phyloP scores from a whole-genome alignment of 2,329 filamentous ascomycete genomes.

The Beauveria sp. region DNA sequence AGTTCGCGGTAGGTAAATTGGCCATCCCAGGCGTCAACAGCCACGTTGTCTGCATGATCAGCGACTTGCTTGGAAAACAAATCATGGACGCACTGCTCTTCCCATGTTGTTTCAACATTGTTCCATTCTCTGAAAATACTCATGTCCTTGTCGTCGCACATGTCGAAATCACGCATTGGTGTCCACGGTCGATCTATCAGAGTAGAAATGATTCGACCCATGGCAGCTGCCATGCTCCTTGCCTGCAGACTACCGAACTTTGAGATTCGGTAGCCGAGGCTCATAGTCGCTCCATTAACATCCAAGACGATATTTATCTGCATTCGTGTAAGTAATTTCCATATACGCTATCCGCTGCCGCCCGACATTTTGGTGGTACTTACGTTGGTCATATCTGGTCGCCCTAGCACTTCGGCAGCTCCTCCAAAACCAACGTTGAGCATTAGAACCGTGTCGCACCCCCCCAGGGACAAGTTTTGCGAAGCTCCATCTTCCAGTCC shows the following conservation, averaged over 20 bases:
- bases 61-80: neutral
- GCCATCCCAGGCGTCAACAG: slow-evolving; percentile 38
- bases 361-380: neutral
- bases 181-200: neutral
- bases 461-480: neutral
- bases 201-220: neutral
- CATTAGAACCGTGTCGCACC: neutral
- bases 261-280: neutral
- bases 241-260: neutral
- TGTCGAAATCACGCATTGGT: neutral
- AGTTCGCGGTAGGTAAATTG: slow-evolving; percentile 33
- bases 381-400: neutral
- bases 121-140: neutral
- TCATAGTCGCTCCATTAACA: neutral
- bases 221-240: neutral
- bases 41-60: slow-evolving; percentile 11
- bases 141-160: neutral
- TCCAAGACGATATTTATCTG: neutral
- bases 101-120: neutral
- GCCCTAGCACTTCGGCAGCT: neutral
- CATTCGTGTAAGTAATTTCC: neutral
- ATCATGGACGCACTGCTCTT: neutral
- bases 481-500: neutral
- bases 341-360: neutral
- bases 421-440: neutral